Evolutionary conservation across 2,329 filamentous ascomycete species (phyloP).

Genomic region (Metarhizium rileyi): DNA sequence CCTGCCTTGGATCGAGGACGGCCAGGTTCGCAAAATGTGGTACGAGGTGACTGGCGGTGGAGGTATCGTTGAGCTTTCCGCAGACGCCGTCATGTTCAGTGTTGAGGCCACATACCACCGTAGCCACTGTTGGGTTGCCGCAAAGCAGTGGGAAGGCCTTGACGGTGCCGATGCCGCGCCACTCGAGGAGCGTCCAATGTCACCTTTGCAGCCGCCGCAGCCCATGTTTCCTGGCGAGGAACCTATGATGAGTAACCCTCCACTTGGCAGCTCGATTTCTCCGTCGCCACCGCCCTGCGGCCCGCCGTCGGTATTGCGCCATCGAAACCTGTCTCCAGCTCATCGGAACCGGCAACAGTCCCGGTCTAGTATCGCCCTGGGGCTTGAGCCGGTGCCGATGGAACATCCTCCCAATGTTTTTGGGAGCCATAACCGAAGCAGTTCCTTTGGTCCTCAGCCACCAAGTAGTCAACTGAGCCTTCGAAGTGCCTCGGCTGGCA

Average conservation of each 20-base stretch:
- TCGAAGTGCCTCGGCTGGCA: conserved; percentile 25
- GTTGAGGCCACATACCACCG: conserved; percentile 51
- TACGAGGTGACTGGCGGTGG: conserved; percentile 61
- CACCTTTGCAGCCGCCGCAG: conserved; percentile 28
- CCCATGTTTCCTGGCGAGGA: conserved; percentile 24
- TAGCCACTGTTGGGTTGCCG: conserved; percentile 46
- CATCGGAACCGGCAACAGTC: conserved; percentile 23
- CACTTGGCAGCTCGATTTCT: conserved; percentile 12
- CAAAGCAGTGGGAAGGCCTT: conserved; percentile 37
- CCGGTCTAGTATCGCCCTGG: conserved; percentile 34
- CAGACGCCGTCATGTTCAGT: conserved; percentile 51
- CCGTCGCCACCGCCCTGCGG: conserved; percentile 19
- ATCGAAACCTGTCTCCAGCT: conserved; percentile 29
- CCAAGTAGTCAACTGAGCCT: conserved; percentile 22
- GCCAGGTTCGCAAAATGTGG: conserved; percentile 58
- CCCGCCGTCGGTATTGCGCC: conserved; percentile 20
- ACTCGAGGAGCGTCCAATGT: conserved; percentile 24
- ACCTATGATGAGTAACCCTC: conserved; percentile 14
- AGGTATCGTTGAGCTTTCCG: conserved; percentile 46
- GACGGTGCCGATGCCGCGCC: conserved; percentile 18
- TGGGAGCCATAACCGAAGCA: conserved; percentile 23
- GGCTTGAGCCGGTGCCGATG: conserved; percentile 32
- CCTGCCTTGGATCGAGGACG: conserved; percentile 62
- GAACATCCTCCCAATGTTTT: conserved; percentile 22
- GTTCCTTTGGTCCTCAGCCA: conserved; percentile 24